Evolutionary conservation across 129 eudicot species (phyloP).

Genomic region (Ambrosia artemisiifolia): DNA sequence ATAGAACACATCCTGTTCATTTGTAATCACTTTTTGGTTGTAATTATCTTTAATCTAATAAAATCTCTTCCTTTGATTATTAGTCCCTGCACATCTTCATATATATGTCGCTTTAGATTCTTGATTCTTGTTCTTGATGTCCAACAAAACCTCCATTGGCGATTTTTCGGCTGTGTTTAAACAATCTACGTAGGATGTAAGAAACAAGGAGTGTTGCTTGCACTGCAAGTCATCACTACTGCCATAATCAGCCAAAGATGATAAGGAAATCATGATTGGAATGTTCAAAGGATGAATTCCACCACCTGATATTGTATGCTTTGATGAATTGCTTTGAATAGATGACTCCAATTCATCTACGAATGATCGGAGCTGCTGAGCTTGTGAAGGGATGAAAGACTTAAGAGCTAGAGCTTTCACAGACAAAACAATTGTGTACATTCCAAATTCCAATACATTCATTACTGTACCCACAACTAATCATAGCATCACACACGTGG

Average conservation of each 20-base stretch:
- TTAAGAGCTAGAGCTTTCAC: slow-evolving; percentile 44
- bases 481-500: slow-evolving; percentile 83
- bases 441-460: slow-evolving; percentile 43
- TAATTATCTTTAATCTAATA: too few species aligned
- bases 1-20: too few species aligned
- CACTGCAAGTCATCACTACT: background rate
- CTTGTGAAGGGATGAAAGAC: slow-evolving; percentile 33
- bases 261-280: slow-evolving; percentile 36
- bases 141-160: too few species aligned
- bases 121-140: too few species aligned
- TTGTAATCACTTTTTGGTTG: too few species aligned
- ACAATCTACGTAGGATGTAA: too few species aligned
- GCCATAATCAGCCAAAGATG: slow-evolving; percentile 42
- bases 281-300: slow-evolving; percentile 41
- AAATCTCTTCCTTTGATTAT: too few species aligned
- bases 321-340: slow-evolving; percentile 39
- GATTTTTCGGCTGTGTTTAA: too few species aligned
- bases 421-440: slow-evolving; percentile 37
- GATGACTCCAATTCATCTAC: slow-evolving; percentile 38
- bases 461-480: slow-evolving; percentile 54
- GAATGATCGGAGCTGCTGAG: slow-evolving; percentile 33
- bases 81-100: too few species aligned
- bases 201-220: too few species aligned
- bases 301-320: slow-evolving; percentile 40
- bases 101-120: too few species aligned